Evolutionary conservation across 768 basidiomycete species (phyloP), one percentile per base, ranked within the genome.

Genomic region (Panaeolus papilionaceus): DNA sequence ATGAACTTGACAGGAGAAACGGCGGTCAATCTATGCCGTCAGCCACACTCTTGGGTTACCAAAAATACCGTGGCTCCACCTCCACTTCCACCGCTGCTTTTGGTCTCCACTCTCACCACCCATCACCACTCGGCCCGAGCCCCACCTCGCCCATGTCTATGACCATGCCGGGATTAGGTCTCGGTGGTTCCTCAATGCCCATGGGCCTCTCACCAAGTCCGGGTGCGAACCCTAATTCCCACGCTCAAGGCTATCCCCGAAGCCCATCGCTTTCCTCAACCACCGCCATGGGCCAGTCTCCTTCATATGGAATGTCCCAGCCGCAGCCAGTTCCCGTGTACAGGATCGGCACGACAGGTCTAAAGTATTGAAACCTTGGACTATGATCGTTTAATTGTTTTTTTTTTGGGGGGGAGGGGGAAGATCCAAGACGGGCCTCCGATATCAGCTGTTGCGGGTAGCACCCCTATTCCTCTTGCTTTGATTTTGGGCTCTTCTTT

Each of bases 1-100:
- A 92, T 76, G 86, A 91, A 71, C 80, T 93, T 71, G 88, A 91
- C 72, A 86, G 89, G 74, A 83, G 81, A 71, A 77, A 81, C 70
- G 79, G 81, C 40, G 81, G 81, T 68, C 54, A 58, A 33, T 74
- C 77, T 65, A 79, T 83, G 77, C 90, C 92, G 16, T 84, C 87
- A 61, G 91, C 86, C 67, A 84, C 89, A 73, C 81, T 93, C 69
- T 65, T 87, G 70, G 84, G 82, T 45, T 86, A 85, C 75, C 81
- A 80, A 75, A 79, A 78, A 71, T 80, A 79, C 70, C 71, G 75
- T 69, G 68, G 54, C 54, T 58, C 54, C 54, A 58, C 26, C 62
- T 63, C 68, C 2, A 38, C 68, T 12, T 66, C 39, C 23, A 49
- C 47, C n/a, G 28, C 37, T 28, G 61, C 54, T 42, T 66, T 54